Evolutionary conservation across 805 yeast species (phyloP).

Genomic region (Barnettozyma populi): DNA sequence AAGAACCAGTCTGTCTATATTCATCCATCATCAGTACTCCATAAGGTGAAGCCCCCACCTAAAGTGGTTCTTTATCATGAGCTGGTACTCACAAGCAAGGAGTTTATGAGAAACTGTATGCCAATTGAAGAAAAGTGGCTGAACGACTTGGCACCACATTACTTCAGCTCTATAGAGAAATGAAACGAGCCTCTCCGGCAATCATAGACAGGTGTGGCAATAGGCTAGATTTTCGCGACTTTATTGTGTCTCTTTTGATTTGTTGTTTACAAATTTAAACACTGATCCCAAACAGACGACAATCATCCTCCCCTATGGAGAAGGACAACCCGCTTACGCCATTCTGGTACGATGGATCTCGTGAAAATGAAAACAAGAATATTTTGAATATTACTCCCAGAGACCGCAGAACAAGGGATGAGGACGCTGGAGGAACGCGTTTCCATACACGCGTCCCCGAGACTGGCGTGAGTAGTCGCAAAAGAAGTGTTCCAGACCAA

Average conservation of each 20-base stretch:
- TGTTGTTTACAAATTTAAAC: not conserved
- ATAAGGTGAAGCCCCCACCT: slow-evolving; percentile 63
- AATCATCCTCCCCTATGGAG: slow-evolving; percentile 11
- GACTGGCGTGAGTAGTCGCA: not conserved
- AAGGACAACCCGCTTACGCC: slow-evolving; percentile 17
- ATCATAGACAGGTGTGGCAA: not conserved
- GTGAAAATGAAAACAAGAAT: slow-evolving; percentile 23
- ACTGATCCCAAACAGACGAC: not conserved
- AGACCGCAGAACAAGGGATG: slow-evolving; percentile 34
- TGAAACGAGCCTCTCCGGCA: too few relatives aligned
- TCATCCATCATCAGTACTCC: slow-evolving; percentile 82
- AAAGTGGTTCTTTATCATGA: slow-evolving; percentile 76
- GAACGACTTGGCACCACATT: slow-evolving; percentile 66
- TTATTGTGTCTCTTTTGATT: not conserved
- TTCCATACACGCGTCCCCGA: slow-evolving; percentile 34
- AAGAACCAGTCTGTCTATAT: slow-evolving; percentile 68
- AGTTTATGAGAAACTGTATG: slow-evolving; percentile 80
- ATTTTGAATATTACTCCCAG: slow-evolving; percentile 37
- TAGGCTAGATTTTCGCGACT: not conserved
- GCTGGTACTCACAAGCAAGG: slow-evolving; percentile 76
- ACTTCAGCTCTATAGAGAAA: slow-evolving; percentile 7
- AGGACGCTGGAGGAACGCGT: slow-evolving; percentile 37
- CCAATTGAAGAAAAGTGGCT: slow-evolving; percentile 72
- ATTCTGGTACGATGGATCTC: slow-evolving; percentile 29
- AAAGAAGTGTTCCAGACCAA: slow-evolving; percentile 14